Conservation (phyloP, 495 filamentous ascomycete genomes). For the Annulohypoxylon bovei region DNA sequence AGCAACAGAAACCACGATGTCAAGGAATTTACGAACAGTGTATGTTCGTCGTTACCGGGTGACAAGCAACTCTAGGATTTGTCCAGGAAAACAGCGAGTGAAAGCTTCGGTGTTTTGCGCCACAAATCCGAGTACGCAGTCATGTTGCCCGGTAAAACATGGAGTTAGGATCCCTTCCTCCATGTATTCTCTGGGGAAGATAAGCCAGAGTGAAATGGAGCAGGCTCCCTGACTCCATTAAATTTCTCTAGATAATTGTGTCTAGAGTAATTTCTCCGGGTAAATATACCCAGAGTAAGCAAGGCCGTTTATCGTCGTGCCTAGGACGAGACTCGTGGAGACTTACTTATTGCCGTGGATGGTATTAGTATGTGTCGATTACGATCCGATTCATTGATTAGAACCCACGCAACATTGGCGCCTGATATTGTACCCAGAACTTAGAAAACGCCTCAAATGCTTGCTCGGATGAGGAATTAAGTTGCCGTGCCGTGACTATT, state of each 20-base stretch:
- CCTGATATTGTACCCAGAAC: constrained; percentile 15
- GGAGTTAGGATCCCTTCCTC: constrained; percentile 9
- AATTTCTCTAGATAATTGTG: constrained; percentile 1
- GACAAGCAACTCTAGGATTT: constrained; percentile 11
- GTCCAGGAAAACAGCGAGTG: constrained; percentile 20
- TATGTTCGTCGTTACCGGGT: constrained; percentile 12
- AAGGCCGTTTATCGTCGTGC: constrained; percentile 42
- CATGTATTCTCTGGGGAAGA: constrained; percentile 4
- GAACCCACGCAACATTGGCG: constrained; percentile 24
- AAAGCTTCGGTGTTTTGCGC: constrained; percentile 26
- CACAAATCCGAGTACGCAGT: constrained; percentile 8
- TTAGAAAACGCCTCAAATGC: constrained; percentile 33
- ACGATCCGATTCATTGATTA: not conserved
- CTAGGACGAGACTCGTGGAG: constrained; percentile 35
- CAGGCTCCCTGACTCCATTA: constrained; percentile 3
- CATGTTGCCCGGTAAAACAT: constrained; percentile 11
- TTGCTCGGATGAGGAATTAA: constrained; percentile 27
- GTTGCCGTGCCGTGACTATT: constrained; percentile 23
- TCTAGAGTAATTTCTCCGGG: constrained; percentile 7
- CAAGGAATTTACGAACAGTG: constrained; percentile 17
- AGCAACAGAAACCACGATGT: constrained; percentile 9
- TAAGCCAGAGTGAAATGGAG: constrained; percentile 1
- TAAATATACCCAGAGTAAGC: constrained; percentile 13
- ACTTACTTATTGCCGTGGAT: not conserved
- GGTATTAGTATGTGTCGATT: not conserved